Conservation (phyloP, 805 yeast genomes). For the Nakazawaea wyomingensis region DNA sequence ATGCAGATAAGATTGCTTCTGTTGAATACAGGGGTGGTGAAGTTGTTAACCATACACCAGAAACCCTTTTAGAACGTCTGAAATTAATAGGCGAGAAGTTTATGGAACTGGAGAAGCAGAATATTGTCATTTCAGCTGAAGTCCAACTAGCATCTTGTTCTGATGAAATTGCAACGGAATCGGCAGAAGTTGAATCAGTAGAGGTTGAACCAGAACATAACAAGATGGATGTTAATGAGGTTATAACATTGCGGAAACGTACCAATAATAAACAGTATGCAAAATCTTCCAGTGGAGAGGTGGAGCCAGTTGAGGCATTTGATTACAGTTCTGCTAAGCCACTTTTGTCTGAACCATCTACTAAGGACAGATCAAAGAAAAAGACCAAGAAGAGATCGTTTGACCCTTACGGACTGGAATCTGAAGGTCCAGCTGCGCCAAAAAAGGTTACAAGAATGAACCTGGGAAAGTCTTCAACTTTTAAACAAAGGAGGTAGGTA, state of each 20-base stretch:
- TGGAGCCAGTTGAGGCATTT: constrained; percentile 20
- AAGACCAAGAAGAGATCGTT: constrained; percentile 11
- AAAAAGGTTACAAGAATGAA: constrained; percentile 31
- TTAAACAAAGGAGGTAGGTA: constrained; percentile 14
- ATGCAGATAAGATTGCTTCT: background rate
- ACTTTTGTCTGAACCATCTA: constrained; percentile 14
- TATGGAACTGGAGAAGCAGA: constrained; percentile 1
- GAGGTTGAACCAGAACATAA: constrained; percentile 20
- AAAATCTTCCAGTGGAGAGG: constrained; percentile 19
- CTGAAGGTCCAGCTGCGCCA: constrained; percentile 50
- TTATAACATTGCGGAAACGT: constrained; percentile 26
- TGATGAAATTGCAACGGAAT: constrained; percentile 16
- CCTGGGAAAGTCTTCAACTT: constrained; percentile 34
- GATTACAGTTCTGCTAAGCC: constrained; percentile 18
- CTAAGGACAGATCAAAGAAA: constrained; percentile 6
- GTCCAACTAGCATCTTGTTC: constrained; percentile 9
- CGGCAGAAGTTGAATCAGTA: constrained; percentile 3
- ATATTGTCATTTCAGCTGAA: constrained; percentile 1
- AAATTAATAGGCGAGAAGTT: constrained; percentile 5
- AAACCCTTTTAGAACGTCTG: background rate
- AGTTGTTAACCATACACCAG: constrained; percentile 5
- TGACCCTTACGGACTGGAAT: constrained; percentile 21
- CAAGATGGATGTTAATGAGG: constrained; percentile 25
- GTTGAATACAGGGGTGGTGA: constrained; percentile 8
- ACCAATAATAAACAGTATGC: constrained; percentile 15